These are phyloP conservation scores for Pestalotiopsis fici DNA, from an alignment of 2,329 filamentous ascomycete genomes.

Conservation along the genomic window DNA sequence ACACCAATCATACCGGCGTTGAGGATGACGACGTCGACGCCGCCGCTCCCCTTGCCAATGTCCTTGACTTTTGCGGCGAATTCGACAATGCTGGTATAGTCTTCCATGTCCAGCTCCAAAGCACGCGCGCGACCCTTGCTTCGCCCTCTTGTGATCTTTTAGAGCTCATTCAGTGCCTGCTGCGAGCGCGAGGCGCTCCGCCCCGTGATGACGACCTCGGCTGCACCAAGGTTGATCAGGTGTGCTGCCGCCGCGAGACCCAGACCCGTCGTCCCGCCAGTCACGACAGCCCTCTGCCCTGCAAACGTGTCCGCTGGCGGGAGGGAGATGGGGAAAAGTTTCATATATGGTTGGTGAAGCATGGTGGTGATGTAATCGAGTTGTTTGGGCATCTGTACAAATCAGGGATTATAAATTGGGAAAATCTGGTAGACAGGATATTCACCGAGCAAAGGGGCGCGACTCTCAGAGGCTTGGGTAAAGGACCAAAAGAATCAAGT, in stretches of 20 bases:
- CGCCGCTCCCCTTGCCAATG: constrained; percentile 26
- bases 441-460: no score
- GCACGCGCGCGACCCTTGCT: constrained; percentile 31
- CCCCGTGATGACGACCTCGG: constrained; percentile 39
- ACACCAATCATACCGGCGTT: constrained; percentile 39
- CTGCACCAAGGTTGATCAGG: constrained; percentile 39
- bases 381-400: no score
- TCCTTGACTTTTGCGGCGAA: constrained; percentile 35
- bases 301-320: constrained; percentile 10
- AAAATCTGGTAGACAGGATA: no score
- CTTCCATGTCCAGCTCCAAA: constrained; percentile 44
- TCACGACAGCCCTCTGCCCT: constrained; percentile 36
- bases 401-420: not conserved
- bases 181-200: constrained; percentile 36
- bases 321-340: constrained; percentile 20
- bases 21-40: constrained; percentile 44
- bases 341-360: constrained; percentile 24
- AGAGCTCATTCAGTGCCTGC: constrained; percentile 36
- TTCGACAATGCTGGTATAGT: constrained; percentile 40
- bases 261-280: constrained; percentile 41
- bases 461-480: no score
- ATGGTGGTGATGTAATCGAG: not conserved
- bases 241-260: constrained; percentile 40
- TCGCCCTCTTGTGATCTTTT: constrained; percentile 15
- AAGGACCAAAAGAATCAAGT: no score